Conservation (phyloP, 139 green algal species). For the Volvox africanus region DNA sequence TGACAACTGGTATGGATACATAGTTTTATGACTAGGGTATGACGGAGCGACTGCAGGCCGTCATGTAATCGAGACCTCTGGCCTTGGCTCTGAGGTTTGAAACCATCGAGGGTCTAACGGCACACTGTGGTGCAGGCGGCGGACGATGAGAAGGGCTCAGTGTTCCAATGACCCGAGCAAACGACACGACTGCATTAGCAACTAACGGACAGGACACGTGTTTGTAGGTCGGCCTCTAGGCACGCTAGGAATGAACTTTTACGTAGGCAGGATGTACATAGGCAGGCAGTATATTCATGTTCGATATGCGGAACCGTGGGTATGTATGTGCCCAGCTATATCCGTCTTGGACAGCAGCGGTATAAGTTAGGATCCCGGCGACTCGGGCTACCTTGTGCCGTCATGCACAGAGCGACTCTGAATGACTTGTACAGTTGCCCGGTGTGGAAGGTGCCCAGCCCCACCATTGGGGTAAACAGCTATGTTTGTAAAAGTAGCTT, state of each 20-base stretch:
- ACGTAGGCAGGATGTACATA: not conserved
- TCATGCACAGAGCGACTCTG: not conserved
- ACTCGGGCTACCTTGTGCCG: not conserved
- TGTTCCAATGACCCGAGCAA: not conserved
- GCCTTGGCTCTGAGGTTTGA: not conserved
- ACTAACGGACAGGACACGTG: not conserved
- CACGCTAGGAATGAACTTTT: not conserved
- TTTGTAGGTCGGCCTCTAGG: not conserved
- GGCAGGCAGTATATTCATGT: not conserved
- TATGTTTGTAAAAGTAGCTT: too few relatives aligned
- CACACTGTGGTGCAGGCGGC: too few relatives aligned
- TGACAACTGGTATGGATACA: too few relatives aligned
- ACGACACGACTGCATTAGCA: not conserved
- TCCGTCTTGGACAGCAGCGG: not conserved
- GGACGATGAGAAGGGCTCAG: not conserved
- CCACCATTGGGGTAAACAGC: too few relatives aligned
- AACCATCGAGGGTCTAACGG: too few relatives aligned
- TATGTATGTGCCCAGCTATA: not conserved
- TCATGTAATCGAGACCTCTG: not conserved
- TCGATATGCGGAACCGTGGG: not conserved
- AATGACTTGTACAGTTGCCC: too few relatives aligned
- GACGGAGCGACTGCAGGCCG: too few relatives aligned
- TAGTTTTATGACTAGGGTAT: too few relatives aligned
- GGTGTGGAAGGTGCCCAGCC: too few relatives aligned
- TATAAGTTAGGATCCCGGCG: not conserved